These are phyloP conservation scores for Cicer judaicum DNA, from an alignment of 306 rosid species.

Conservation along the genomic window DNA sequence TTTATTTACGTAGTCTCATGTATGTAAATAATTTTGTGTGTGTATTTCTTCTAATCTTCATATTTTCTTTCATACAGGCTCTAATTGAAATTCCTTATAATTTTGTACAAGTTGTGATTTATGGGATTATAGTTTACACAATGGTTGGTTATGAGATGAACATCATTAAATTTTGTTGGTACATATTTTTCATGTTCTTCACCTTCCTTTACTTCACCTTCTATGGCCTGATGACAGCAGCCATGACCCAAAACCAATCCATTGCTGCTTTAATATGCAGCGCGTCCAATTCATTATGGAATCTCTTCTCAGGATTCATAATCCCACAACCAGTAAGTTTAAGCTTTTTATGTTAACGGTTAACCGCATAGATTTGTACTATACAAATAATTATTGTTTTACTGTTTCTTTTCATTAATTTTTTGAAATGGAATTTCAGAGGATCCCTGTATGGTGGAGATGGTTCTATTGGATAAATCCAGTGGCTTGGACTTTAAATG, in stretches of 20 bases:
- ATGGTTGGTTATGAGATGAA: conserved; percentile 63
- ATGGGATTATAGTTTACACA: conserved; percentile 55
- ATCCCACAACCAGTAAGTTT: conserved; percentile 57
- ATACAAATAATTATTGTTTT: background rate
- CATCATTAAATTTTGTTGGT: conserved; percentile 48
- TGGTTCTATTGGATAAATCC: conserved; percentile 50
- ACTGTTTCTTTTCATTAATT: background rate
- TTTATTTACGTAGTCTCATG: background rate
- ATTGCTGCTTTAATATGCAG: conserved; percentile 37
- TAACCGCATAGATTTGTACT: background rate
- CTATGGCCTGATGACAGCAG: conserved; percentile 62
- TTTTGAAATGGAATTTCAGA: conserved; percentile 25
- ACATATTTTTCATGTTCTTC: conserved; percentile 55
- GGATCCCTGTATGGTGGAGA: conserved; percentile 59
- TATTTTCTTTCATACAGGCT: conserved; percentile 43
- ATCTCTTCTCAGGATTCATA: conserved; percentile 55
- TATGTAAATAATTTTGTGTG: background rate
- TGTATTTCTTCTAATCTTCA: conserved; percentile 3
- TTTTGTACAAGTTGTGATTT: conserved; percentile 48
- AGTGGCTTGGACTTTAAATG: conserved; percentile 56
- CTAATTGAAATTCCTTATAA: conserved; percentile 55
- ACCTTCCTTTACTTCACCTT: conserved; percentile 58
- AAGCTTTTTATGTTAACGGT: background rate
- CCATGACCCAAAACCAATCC: conserved; percentile 53
- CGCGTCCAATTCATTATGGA: conserved; percentile 47